phyloP scores from a whole-genome alignment of 2,329 filamentous ascomycete species.

The Colletotrichum simmondsii region DNA sequence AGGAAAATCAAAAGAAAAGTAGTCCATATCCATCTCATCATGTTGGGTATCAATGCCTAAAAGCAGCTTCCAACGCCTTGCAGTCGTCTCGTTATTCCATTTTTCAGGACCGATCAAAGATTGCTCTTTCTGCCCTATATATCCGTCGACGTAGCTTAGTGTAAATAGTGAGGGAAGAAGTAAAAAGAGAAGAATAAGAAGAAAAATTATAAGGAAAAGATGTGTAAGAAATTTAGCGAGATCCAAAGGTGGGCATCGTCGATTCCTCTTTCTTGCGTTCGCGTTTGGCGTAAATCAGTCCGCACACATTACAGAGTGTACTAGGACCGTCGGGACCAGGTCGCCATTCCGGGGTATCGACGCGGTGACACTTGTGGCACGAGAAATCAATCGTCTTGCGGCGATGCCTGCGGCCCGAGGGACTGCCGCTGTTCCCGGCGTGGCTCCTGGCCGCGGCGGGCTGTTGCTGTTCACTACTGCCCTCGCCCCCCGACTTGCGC shows the following conservation, averaged over 20 bases:
- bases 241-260: slow-evolving; percentile 17
- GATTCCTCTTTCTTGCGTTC: slow-evolving; percentile 33
- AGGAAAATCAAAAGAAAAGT: not conserved
- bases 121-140: not conserved
- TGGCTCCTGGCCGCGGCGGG: not conserved
- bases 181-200: not conserved
- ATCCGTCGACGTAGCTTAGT: not conserved
- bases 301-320: slow-evolving; percentile 80
- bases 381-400: slow-evolving; percentile 39
- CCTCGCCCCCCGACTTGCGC: not conserved
- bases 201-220: no score
- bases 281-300: slow-evolving; percentile 58
- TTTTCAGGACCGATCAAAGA: not conserved
- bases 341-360: slow-evolving; percentile 82
- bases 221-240: not conserved
- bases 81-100: not conserved
- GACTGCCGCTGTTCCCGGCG: not conserved
- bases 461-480: not conserved
- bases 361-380: slow-evolving; percentile 67
- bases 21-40: not conserved
- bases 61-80: not conserved
- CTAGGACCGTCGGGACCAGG: slow-evolving; percentile 78
- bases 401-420: slow-evolving; percentile 42
- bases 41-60: slow-evolving; percentile 2
- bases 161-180: not conserved